A percentile compares a stretch with the other conserved stretches of the same genome.
Conservation (phyloP, 805 yeast genomes). For the Kodamaea neixiangensis region DNA sequence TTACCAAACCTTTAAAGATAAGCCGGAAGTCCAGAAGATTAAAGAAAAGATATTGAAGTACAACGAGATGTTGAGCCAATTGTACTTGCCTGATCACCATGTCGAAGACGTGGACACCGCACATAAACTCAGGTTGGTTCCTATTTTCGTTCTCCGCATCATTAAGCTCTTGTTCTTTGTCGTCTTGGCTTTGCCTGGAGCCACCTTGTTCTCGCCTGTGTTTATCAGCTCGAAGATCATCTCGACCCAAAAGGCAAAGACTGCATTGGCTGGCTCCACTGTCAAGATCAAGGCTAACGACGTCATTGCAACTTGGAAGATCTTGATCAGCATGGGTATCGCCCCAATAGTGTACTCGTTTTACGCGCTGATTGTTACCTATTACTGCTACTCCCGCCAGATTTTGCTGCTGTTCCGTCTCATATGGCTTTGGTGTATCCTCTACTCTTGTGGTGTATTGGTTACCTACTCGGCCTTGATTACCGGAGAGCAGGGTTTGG, state of each 20-base stretch:
- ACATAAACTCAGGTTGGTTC: conserved; percentile 49
- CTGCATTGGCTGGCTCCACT: conserved; percentile 81
- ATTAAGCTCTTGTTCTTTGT: conserved; percentile 57
- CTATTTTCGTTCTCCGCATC: conserved; percentile 58
- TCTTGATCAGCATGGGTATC: conserved; percentile 80
- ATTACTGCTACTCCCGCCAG: conserved; percentile 26
- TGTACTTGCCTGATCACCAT: conserved; percentile 57
- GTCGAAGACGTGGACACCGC: conserved; percentile 57
- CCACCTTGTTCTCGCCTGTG: conserved; percentile 82
- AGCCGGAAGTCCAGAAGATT: conserved; percentile 63
- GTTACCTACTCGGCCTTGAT: conserved; percentile 89
- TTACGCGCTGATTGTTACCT: conserved; percentile 67
- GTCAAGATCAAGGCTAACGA: conserved; percentile 92
- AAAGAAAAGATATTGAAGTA: conserved; percentile 67
- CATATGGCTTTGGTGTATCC: conserved; percentile 46
- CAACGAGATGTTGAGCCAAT: conserved; percentile 55
- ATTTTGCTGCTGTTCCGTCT: conserved; percentile 18
- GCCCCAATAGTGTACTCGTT: conserved; percentile 85
- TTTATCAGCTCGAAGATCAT: conserved; percentile 75
- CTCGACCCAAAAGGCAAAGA: conserved; percentile 68
- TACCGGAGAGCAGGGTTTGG: conserved; percentile 93
- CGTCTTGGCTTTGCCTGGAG: conserved; percentile 82
- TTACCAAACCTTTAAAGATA: conserved; percentile 69
- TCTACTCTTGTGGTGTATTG: conserved; percentile 63
- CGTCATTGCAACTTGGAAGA: conserved; percentile 97